Evolutionary conservation across 2,329 filamentous ascomycete genomes (phyloP), one percentile per base, ranked within the genome.

Genomic region (Pleurostoma richardsiae): DNA sequence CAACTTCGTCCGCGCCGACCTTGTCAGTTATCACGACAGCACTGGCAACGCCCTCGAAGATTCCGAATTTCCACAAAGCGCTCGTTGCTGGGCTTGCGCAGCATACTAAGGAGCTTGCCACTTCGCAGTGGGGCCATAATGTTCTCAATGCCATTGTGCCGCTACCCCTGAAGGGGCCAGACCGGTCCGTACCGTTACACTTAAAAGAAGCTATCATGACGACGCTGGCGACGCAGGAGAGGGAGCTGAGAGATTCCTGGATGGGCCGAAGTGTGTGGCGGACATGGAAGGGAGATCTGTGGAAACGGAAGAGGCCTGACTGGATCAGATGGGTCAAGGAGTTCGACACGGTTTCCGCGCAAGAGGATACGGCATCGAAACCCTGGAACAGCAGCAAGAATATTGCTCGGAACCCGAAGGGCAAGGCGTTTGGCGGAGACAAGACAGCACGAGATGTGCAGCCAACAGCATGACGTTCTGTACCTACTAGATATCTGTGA

Each of bases 291-390:
- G 78, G 77, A 10, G 79, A 82, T 50, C 58, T 74, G 60, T 82
- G 77, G 77, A 75, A 72, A 56, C 73, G 72, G 42, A 65, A 73
- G 39, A 62, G 71, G 42, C 60, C 66, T 11, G 78, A 81, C 42
- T 83, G 79, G 79, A 74, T 79, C 51, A 57, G 65, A 3, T 81
- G 77, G 75, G 73, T 73, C 49, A 80, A 76, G 62, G 76, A 79
- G 53, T 66, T 72, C 10, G 69, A 71, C 52, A 58, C 60, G 0
- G 62, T 65, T 43, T 61, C 59, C n/a, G 55, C 56, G 28, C 49
- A 57, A 47, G 43, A 53, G 6, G 58, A 71, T 7, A 69, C 67
- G 39, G 67, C 71, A 47, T 62, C 63, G 10, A 54, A 52, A 54
- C 48, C 46, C 19, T 55, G 48, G 49, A 28, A 50, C 26, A 19